A percentile compares a stretch with the other conserved stretches of the same genome.
These are phyloP conservation scores for Wickerhamomyces queroliae DNA, from an alignment of 805 yeast species.

Conservation along the genomic window DNA sequence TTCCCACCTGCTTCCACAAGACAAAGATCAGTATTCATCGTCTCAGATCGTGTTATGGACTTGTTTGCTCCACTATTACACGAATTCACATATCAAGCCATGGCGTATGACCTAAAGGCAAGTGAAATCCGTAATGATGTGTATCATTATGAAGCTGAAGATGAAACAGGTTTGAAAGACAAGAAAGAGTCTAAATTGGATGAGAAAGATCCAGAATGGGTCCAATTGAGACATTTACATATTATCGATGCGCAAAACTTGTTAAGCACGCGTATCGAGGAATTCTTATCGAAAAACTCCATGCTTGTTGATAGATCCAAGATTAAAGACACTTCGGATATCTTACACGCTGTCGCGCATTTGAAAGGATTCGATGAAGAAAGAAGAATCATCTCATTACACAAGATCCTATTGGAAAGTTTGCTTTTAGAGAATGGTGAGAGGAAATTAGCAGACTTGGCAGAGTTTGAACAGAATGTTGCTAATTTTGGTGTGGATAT, in stretches of 20 bases:
- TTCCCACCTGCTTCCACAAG: constrained; percentile 55
- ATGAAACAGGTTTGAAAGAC: constrained; percentile 41
- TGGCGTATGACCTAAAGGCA: constrained; percentile 71
- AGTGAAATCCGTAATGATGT: constrained; percentile 35
- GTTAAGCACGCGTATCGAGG: constrained; percentile 51
- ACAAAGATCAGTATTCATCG: constrained; percentile 67
- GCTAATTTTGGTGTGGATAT: constrained; percentile 66
- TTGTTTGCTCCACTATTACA: constrained; percentile 79
- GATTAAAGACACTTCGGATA: constrained; percentile 62
- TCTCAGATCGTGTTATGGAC: constrained; percentile 83
- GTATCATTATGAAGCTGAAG: constrained; percentile 52
- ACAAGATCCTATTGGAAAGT: constrained; percentile 56
- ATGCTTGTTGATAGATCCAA: constrained; percentile 63
- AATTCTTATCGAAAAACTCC: constrained; percentile 67
- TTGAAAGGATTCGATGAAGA: constrained; percentile 63
- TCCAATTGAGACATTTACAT: constrained; percentile 63
- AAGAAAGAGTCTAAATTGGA: constrained; percentile 42
- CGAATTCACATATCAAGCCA: constrained; percentile 87
- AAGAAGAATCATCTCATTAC: constrained; percentile 53
- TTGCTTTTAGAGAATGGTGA: constrained; percentile 56
- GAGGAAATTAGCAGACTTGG: constrained; percentile 59
- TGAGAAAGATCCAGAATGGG: constrained; percentile 69
- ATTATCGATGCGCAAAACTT: constrained; percentile 67
- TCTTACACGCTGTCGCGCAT: constrained; percentile 70
- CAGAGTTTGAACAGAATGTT: constrained; percentile 82